Base-by-base conservation (phyloP, 2,329 filamentous ascomycete species). In the Cordyceps tenuipes region DNA sequence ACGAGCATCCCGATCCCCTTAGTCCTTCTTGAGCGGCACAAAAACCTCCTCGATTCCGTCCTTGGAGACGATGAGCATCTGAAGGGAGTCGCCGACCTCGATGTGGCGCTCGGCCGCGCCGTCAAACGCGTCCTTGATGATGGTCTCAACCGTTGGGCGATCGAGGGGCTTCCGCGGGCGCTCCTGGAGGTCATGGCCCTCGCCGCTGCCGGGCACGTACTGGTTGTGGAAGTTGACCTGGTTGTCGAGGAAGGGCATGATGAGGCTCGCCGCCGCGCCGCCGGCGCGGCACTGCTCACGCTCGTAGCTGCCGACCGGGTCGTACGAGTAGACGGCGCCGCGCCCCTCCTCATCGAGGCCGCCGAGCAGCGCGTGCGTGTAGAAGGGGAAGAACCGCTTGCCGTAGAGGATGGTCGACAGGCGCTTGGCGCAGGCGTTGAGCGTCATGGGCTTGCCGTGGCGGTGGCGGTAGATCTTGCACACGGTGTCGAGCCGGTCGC, bases 221-320 rank as follows among this genome's bases (percentile, higher is more conserved):
- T 97, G 93, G 75, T 99, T 99, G 84, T 97, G 99, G 82, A 93
- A 93, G 79, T 97, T 97, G 79, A 99, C 94, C 77, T 99, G 95
- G 75, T 99, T 99, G 76, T 99, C 94, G 70, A 99, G 78, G 82
- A 99, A 99, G 1, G 94, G 94, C 90, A 97, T 99, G 76, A 99
- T 99, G 75, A 99, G 78, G 70, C 90, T 94, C 58, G 91, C 88
- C 21, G 92, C 92, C 15, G 94, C 92, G 68, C 94, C 94, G 47
- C 90, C 94, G 41, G 94, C 92, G 65, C 93, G 86, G 78, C 92
- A 97, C 78, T 96, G 90, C 78, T 99, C 94, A 66, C 94, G 82
- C 81, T 99, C 94, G 77, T 97, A 99, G 73, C 90, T 96, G 67
- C 94, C 94, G 47, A 99, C 94, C 1, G 94, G 94, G 72, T 99